Evolutionary conservation across 495 filamentous ascomycete genomes (phyloP), one percentile per base, ranked within the genome.

Genomic region (Penicillium dipodomyicola): DNA sequence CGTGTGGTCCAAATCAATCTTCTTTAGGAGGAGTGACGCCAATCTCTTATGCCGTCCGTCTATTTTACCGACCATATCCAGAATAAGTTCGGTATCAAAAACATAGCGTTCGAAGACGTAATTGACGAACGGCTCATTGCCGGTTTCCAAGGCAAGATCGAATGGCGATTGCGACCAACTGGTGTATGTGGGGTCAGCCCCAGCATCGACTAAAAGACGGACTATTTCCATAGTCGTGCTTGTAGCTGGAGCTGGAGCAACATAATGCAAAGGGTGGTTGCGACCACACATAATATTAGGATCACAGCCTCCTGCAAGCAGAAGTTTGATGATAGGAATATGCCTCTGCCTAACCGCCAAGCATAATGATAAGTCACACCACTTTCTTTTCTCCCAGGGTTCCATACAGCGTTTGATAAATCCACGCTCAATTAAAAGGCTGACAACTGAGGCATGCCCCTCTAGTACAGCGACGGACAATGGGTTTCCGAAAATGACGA

Each of bases 391-490:
- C 29, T 10, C 3, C 8, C 41, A 8, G 8, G 29, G 8, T 32
- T 39, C n/a, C 7, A 14, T 6, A 11, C 25, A 42, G 37, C 14
- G 40, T 15, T 8, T 43, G 19, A 42, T 41, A 20, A 30, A 46
- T 7, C 56, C 49, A 46, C 52, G 30, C 1, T 58, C n/a, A 5
- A 58, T 52, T 30, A 58, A 52, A 11, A 58, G 30, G 1, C 8
- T 39, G 5, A 58, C 47, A 11, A 58, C 22, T 25, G 56, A 46
- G n/a, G 44, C 40, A 32, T 52, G 56, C n/a, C 20, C 56, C 23
- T 1, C 19, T 12, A 20, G 20, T 1, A 23, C 48, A 27, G 56
- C 48, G 5, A 39, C 48, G 5, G 30, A 45, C 5, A 52, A 46
- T 6, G 56, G 41, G 20, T 47, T 58, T 14, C 30, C 48, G 22